A percentile compares a stretch with the other conserved stretches of the same genome.
Evolutionary conservation across 148 eudicot genomes (phyloP).

Genomic region (Nyssa sinensis): DNA sequence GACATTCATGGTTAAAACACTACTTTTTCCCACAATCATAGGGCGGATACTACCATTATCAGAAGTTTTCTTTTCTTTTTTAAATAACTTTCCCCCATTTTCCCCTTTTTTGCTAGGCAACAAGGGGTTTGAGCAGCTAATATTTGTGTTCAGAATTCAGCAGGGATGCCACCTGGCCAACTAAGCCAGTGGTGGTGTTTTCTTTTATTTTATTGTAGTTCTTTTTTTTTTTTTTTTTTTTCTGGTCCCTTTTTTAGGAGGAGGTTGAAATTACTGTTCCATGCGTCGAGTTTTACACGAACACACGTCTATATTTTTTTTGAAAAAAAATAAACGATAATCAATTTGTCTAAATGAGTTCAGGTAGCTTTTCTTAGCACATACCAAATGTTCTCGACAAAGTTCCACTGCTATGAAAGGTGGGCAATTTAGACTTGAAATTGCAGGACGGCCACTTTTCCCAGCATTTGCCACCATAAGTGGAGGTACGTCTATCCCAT

Average conservation of each 20-base stretch:
- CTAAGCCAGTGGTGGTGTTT: no score
- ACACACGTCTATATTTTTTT: no score
- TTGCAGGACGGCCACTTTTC: conserved; percentile 64
- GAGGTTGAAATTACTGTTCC: neutral
- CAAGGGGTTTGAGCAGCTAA: no score
- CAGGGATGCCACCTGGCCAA: no score
- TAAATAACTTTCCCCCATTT: no score
- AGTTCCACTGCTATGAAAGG: conserved; percentile 78
- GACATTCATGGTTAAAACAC: neutral
- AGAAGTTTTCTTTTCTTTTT: neutral
- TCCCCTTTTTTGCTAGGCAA: no score
- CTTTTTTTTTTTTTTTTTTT: no score
- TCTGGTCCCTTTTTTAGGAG: no score
- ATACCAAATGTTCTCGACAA: conserved; percentile 89
- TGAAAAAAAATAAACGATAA: no score
- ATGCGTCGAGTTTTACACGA: neutral
- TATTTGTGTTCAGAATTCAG: no score
- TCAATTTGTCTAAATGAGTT: neutral
- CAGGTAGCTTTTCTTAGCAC: conserved; percentile 10
- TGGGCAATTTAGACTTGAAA: conserved; percentile 76
- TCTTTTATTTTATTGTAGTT: no score
- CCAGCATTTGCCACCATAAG: conserved; percentile 78
- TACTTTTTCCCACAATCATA: neutral
- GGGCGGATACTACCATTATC: neutral
- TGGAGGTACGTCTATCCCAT: conserved; percentile 56